Base-by-base conservation (phyloP, 148 eudicot genomes). In the Fallopia convolvulus region DNA sequence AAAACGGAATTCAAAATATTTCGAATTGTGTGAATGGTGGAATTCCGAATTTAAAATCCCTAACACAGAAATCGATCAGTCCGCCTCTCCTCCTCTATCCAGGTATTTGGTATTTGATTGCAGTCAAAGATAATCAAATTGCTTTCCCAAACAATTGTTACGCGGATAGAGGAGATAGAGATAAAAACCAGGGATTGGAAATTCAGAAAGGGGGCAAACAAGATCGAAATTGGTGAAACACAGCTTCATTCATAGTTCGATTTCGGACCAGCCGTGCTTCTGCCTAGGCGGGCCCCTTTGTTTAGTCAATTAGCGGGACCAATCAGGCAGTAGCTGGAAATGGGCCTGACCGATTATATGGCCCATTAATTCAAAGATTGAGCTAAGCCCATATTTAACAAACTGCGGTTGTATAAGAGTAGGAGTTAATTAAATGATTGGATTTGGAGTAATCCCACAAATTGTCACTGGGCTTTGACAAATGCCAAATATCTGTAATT, bases 1-100 rank as follows among this genome's bases (percentile, higher is more conserved):
- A 73, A 46, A 8, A 73, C 53, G 11, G 75, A 46, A 44, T 42
- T 73, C 55, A 33, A 42, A 47, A 23, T 68, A 17, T 11, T 36
- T 74, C 76, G 41, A 74, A 49, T 13, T n/a, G 76, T 74, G 76
- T 68, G 72, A 65, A 65, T 30, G 2, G 42, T 32, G 71, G 71
- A 68, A 33, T 68, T 15, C 8, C 72, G 44, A 68, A 68, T 68
- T 68, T 68, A 17, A 68, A 68, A 68, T 68, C 72, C 72, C 72
- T 68, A 68, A 32, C 44, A 36, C 72, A 6, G 36, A 68, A 23
- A 61, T 61, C 70, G 30, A 61, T 61, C 39, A 10, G 70, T 68
- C 44, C 21, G 17, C 44, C 46, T 68, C 72, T 68, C 46, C 44
- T 33, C 44, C 72, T 36, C 72, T 30, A 46, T 68, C 44, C 72